Evolutionary conservation across 208 protist species (phyloP), one percentile per base, ranked within the genome.

Genomic region (Trichomonas tenax): DNA sequence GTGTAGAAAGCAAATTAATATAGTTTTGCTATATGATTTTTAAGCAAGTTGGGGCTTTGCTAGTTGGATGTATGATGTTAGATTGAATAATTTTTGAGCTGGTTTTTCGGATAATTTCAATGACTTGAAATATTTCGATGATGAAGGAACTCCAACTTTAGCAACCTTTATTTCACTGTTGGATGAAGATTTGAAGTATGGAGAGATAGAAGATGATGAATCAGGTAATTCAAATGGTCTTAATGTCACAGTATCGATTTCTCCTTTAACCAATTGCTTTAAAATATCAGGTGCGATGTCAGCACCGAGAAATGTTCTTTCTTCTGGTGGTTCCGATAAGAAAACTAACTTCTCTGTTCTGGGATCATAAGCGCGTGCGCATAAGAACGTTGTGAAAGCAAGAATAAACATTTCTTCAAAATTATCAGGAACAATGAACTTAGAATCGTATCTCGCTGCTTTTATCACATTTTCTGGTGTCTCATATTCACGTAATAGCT

Each of bases 11-110:
- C 46, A 31, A 23, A 44, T 9, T 26, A 23, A 23, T 95, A 96
- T n/a, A n/a, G n/a, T n/a, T 48, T 63, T 6, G 96, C 96, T 95
- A 72, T 72, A n/a, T 72, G 4, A 31, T 72, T 72, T 72, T 72
- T n/a, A 72, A 31, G 11, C 26, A 31, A 72, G 21, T 26, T 17
- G 11, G 4, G 26, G 58, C 26, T 72, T 72, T 17, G 26, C 26
- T 31, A n/a, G 21, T 26, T 72, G 58, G 8, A 72, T 31, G 26
- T 72, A 72, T 72, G 58, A 72, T 72, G 58, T 72, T 31, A n/a
- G 11, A 72, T 72, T 72, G 58, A 72, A 72, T 72, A n/a, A 26
- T 6, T n/a, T 72, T n/a, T 72, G 58, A n/a, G 26, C 2, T 31
- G 21, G 11, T 26, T n/a, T 72, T 31, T 72, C 58, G 26, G 58